Percentiles rank a stretch among this genome's conserved stretches.
phyloP scores from a whole-genome alignment of 306 rosid species.

The Sophora flavescens region DNA sequence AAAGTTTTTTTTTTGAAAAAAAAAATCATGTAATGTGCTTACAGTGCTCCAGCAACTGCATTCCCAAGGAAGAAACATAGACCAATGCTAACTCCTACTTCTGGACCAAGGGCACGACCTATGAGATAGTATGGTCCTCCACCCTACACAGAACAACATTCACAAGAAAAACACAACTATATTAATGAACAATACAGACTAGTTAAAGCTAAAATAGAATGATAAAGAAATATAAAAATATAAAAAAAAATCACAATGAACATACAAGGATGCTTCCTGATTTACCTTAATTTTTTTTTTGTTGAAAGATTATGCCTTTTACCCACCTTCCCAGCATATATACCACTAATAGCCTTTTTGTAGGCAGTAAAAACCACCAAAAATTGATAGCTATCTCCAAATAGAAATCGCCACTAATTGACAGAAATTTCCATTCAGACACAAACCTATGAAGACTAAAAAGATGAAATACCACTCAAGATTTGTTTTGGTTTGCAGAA shows the following conservation, averaged over 20 bases:
- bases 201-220: not conserved
- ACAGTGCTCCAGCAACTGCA: slow-evolving; percentile 99
- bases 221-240: not conserved
- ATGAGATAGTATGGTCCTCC: slow-evolving; percentile 99
- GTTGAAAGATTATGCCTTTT: not conserved
- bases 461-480: not conserved
- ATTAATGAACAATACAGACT: slow-evolving; percentile 27
- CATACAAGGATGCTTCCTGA: not conserved
- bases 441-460: slow-evolving; percentile 6
- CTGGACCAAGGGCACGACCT: slow-evolving; percentile 99
- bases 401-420: slow-evolving; percentile 27
- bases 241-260: not conserved
- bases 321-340: slow-evolving; percentile 1
- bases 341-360: not conserved
- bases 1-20: not conserved
- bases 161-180: slow-evolving; percentile 36
- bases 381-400: not conserved
- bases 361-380: slow-evolving; percentile 12
- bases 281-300: not conserved
- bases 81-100: slow-evolving; percentile 99
- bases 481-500: not conserved
- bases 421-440: slow-evolving; percentile 8
- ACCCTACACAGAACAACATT: slow-evolving; percentile 69
- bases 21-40: slow-evolving; percentile 55
- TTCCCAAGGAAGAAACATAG: slow-evolving; percentile 97